A percentile compares a stretch with the other conserved stretches of the same genome.
phyloP scores from a whole-genome alignment of 495 filamentous ascomycete genomes.

The Penicillium ucsense region DNA sequence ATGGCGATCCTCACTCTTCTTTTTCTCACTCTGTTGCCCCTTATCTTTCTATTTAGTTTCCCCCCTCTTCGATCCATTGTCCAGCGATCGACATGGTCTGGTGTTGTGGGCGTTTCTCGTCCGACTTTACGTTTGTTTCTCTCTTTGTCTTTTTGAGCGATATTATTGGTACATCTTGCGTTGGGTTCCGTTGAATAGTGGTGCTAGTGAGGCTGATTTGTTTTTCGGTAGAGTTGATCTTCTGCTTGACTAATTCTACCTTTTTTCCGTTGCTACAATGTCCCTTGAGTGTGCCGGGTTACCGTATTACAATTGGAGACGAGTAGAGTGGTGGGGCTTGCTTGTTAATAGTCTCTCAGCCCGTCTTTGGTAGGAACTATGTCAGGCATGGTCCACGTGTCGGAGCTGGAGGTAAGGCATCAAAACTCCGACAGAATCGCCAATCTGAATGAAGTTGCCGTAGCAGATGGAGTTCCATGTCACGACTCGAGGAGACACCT shows the following conservation, averaged over 20 bases:
- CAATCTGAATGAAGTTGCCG: too few relatives aligned
- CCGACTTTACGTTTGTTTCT: neutral
- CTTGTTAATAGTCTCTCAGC: too few relatives aligned
- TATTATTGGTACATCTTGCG: neutral
- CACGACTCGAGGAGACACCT: too few relatives aligned
- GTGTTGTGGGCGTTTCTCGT: conserved; percentile 11
- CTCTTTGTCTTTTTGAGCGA: neutral
- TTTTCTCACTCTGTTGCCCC: conserved; percentile 1
- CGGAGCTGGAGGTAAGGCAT: too few relatives aligned
- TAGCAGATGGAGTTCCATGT: too few relatives aligned
- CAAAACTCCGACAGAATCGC: too few relatives aligned
- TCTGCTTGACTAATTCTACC: neutral
- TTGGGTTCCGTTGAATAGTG: neutral
- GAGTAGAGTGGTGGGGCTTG: neutral
- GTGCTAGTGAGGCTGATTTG: neutral
- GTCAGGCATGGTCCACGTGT: too few relatives aligned
- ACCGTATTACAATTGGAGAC: too few relatives aligned
- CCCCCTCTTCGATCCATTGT: neutral
- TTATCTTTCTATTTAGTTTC: neutral
- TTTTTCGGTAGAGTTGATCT: neutral
- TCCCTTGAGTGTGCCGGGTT: neutral
- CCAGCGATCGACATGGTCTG: conserved; percentile 13
- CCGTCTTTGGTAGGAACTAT: too few relatives aligned
- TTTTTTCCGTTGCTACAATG: neutral
- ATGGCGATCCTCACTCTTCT: neutral